A percentile compares a stretch with the other conserved stretches of the same genome.
Conservation (phyloP, 371 early-diverging fungal species). For the Mortierella sp. region DNA sequence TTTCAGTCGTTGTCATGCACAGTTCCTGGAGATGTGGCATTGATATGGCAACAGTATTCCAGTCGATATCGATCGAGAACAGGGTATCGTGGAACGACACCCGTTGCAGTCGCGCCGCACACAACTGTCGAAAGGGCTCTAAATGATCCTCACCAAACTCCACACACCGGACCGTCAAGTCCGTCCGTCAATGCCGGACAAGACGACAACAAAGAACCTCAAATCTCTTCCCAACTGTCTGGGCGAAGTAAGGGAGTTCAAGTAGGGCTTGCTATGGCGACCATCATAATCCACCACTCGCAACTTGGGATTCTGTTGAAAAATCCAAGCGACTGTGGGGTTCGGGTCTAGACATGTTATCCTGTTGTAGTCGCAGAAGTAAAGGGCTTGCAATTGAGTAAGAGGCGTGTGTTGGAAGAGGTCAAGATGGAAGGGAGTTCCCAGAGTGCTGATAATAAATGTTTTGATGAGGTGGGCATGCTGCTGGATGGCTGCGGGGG, state of each 20-base stretch:
- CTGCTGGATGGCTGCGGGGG: no score
- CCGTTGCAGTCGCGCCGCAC: neutral
- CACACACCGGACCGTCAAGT: neutral
- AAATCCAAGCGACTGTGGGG: neutral
- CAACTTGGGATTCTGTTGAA: neutral
- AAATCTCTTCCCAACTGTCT: no score
- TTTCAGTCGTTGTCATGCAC: neutral
- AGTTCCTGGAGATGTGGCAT: neutral
- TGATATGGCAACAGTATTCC: neutral
- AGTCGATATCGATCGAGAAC: neutral
- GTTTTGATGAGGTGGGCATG: no score
- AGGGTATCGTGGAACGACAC: neutral
- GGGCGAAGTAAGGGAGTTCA: no score
- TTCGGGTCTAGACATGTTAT: no score
- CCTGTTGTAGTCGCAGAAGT: neutral
- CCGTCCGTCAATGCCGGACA: neutral
- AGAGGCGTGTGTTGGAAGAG: neutral
- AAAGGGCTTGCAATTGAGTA: neutral
- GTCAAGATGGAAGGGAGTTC: neutral
- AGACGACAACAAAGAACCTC: no score
- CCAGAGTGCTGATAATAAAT: neutral
- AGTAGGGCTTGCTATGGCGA: neutral
- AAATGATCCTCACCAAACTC: neutral
- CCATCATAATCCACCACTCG: neutral
- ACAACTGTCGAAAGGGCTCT: neutral